Evolutionary conservation across 129 eudicot genomes (phyloP).

Genomic region (Artemisia annua): DNA sequence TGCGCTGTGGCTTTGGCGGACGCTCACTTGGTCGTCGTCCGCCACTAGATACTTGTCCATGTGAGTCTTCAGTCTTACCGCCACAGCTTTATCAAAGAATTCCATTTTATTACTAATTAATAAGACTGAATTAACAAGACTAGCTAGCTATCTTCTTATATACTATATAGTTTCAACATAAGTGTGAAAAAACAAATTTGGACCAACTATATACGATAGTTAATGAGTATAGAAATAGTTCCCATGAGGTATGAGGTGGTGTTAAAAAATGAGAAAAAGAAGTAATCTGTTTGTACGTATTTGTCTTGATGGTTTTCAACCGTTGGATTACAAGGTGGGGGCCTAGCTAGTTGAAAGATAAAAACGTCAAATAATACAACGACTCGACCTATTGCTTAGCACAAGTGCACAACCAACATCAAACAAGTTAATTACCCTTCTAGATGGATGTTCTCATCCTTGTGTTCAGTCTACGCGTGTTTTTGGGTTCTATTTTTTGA

Average conservation of each 20-base stretch:
- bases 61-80: conserved; percentile 64
- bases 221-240: neutral
- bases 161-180: no score
- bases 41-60: conserved; percentile 66
- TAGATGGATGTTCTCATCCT: no score
- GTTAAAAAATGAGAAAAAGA: conserved; percentile 27
- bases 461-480: no score
- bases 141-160: neutral
- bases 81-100: conserved; percentile 49
- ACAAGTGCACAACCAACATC: conserved; percentile 1
- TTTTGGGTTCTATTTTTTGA: no score
- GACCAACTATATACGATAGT: neutral
- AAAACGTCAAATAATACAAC: conserved; percentile 16
- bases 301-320: conserved; percentile 26
- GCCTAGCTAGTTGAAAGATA: conserved; percentile 4
- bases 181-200: no score
- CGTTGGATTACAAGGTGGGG: conserved; percentile 4
- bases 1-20: conserved; percentile 68
- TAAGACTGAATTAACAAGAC: neutral
- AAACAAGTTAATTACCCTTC: no score
- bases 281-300: conserved; percentile 29
- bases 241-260: neutral
- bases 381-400: neutral
- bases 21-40: conserved; percentile 57
- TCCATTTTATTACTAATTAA: conserved; percentile 49